Conservation (phyloP, 2,329 filamentous ascomycete species). For the Calonectria pseudoreteaudii region DNA sequence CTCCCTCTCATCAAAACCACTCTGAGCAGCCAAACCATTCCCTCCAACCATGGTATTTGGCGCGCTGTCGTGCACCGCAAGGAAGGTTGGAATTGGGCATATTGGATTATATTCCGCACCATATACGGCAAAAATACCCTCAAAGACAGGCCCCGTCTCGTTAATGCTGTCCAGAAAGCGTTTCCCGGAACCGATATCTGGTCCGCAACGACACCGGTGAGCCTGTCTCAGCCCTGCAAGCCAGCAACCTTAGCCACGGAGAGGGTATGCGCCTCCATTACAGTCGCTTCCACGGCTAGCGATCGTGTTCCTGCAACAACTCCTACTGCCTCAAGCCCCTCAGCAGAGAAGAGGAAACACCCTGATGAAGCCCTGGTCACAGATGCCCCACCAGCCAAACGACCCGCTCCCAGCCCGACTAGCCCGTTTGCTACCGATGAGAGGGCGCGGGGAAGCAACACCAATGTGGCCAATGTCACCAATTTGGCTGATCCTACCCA, state of each 20-base stretch:
- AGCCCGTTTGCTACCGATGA: background rate
- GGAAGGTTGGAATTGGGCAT: conserved; percentile 22
- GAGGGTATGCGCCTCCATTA: background rate
- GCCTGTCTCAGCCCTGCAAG: too few species aligned
- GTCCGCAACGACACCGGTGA: conserved; percentile 1
- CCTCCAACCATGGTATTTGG: conserved; percentile 17
- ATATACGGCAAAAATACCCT: conserved; percentile 11
- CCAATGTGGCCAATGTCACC: background rate
- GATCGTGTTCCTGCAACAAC: background rate
- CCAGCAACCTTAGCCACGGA: background rate
- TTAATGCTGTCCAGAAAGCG: background rate
- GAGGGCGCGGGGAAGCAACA: background rate
- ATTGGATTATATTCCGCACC: conserved; percentile 18
- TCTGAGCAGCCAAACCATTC: background rate
- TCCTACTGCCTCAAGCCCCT: background rate
- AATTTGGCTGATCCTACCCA: background rate
- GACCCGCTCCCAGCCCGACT: background rate
- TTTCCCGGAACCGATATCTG: conserved; percentile 18
- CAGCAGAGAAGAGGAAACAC: background rate
- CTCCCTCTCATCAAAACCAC: conserved; percentile 10
- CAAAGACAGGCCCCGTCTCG: background rate
- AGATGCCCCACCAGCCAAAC: background rate
- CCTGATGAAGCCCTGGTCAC: background rate
- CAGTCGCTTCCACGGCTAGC: background rate
- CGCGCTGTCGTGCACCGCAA: background rate